Evolutionary conservation across 176 grass and related monocot genomes (phyloP), one percentile per base, ranked within the genome.

Genomic region (Pontederia paniculata): DNA sequence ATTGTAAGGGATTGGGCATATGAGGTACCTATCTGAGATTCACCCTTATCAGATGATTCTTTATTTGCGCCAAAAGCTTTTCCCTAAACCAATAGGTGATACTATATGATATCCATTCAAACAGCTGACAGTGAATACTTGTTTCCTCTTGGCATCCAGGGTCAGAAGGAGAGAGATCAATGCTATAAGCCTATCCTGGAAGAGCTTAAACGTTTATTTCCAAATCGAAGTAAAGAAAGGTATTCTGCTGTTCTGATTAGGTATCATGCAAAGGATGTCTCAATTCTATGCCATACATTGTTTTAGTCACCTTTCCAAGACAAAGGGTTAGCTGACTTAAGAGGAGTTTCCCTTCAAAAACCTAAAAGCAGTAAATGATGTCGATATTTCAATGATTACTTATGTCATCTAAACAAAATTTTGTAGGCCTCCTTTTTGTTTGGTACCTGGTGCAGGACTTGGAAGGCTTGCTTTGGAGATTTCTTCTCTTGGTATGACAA

Each of bases 391-490:
- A 16, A 52, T 52, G 67, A 18, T 56, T 72, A 41, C 48, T 71
- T 53, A 23, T 51, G 2, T 61, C 52, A 37, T 45, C 68, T 70
- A 73, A n/a, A 54, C 69, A 37, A 72, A 77, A 42, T 84, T 69
- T 2, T 57, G 55, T 70, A 98, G 93, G 66, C 83, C 77, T 58
- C 86, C 83, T 77, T 82, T 74, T 77, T 91, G 93, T 74, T 84
- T 98, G 77, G 87, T 98, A n/a, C 93, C 87, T 62, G 93, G 87
- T 80, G 87, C 87, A 68, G 93, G 93, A 62, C 78, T 98, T 42
- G 93, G 87, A 17, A 84, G 93, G 80, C 72, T 98, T 53, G 86
- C 93, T 70, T 61, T 98, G 62, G 93, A 98, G 20, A 91, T 98
- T 52, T 98, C 93, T 72, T 80, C 77, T 62, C 66, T 98, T 52